phyloP scores from a whole-genome alignment of 2,329 filamentous ascomycete genomes.

The Pseudonectria buxi region DNA sequence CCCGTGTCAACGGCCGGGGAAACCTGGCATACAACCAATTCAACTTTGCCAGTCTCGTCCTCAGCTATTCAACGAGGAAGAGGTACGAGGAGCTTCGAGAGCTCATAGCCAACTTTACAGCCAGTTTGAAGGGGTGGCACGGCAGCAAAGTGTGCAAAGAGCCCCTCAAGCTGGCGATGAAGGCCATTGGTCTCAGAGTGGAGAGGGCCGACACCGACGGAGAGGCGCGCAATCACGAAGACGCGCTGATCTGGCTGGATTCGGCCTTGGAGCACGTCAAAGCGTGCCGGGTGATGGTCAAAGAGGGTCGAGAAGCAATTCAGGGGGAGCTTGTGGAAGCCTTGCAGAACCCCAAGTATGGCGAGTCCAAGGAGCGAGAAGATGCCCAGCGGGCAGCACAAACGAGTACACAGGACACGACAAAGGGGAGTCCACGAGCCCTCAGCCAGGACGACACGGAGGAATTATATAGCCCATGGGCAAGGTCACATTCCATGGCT shows the following conservation, averaged over 20 bases:
- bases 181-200: constrained; percentile 23
- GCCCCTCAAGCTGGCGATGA: constrained; percentile 33
- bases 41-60: constrained; percentile 33
- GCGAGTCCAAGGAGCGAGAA: no score
- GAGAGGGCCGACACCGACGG: constrained; percentile 4
- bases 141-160: constrained; percentile 30
- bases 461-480: no score
- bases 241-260: constrained; percentile 16
- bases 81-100: constrained; percentile 25
- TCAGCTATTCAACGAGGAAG: constrained; percentile 26
- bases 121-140: constrained; percentile 30
- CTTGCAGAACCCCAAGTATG: constrained; percentile 6
- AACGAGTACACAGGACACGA: no score
- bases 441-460: no score
- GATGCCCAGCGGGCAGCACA: no score
- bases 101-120: constrained; percentile 26
- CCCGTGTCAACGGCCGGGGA: constrained; percentile 29
- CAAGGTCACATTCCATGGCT: no score
- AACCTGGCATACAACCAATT: constrained; percentile 30
- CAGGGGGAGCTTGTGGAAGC: constrained; percentile 12
- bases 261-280: constrained; percentile 19
- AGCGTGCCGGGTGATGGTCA: constrained; percentile 10
- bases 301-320: constrained; percentile 13
- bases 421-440: no score
- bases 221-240: constrained; percentile 13